These are phyloP conservation scores for Xerocomellus amylosporus DNA, from an alignment of 768 basidiomycete species.

Conservation along the genomic window DNA sequence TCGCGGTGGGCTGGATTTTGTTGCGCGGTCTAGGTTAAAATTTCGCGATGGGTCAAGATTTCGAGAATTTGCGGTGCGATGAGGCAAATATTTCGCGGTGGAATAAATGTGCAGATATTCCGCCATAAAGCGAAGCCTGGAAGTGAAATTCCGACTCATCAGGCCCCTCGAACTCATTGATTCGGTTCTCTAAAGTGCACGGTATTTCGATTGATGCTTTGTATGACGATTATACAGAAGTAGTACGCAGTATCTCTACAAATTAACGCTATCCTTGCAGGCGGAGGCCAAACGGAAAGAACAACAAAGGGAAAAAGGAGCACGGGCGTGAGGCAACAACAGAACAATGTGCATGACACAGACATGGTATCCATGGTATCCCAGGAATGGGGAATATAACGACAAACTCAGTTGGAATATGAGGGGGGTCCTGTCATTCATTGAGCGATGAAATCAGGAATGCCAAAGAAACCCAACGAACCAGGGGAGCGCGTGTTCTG, in stretches of 20 bases:
- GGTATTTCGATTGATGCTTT: slow-evolving; percentile 8
- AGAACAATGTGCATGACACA: neutral
- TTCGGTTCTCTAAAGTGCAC: neutral
- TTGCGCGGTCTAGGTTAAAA: too few relatives aligned
- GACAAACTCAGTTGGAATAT: slow-evolving; percentile 30
- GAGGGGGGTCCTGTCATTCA: slow-evolving; percentile 39
- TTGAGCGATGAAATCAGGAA: neutral
- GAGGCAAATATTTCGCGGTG: too few relatives aligned
- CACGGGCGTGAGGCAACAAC: neutral
- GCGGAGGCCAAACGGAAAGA: neutral
- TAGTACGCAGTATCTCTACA: slow-evolving; percentile 23
- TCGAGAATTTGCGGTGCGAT: too few relatives aligned
- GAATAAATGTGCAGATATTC: too few relatives aligned
- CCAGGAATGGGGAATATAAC: neutral
- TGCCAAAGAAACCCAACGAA: slow-evolving; percentile 32
- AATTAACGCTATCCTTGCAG: slow-evolving; percentile 8
- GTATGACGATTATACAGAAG: slow-evolving; percentile 15
- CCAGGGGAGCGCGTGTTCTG: slow-evolving; percentile 61
- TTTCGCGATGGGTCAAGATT: too few relatives aligned
- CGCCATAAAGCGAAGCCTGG: too few relatives aligned
- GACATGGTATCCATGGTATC: slow-evolving; percentile 9
- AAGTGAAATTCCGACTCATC: too few relatives aligned
- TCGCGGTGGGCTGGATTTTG: too few relatives aligned
- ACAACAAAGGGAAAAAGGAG: slow-evolving; percentile 3
- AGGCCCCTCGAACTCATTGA: neutral